Evolutionary conservation across 768 basidiomycete species (phyloP), one percentile per base, ranked within the genome.

Genomic region (Leucocoprinus birnbaumii): DNA sequence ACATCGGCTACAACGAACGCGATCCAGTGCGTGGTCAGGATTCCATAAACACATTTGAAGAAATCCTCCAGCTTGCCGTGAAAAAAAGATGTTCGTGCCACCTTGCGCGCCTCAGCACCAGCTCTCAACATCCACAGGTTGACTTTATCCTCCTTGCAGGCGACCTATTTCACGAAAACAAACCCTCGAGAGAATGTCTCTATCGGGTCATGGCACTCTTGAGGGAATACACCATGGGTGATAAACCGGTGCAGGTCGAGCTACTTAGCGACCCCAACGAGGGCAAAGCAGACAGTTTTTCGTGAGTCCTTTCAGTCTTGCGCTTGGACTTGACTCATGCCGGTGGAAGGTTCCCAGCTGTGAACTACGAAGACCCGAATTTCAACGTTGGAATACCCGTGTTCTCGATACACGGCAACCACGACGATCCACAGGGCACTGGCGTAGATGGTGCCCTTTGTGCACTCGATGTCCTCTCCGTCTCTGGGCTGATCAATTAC

Each of bases 381-480:
- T 77, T 98, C 54, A 99, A 99, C 66, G 80, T 99, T 48, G 85
- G 84, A 3, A 92, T 97, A n/a, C 97, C 97, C 2, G 90, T 98
- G 25, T 99, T 99, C 71, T 98, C 96, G 0, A 98, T 99, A 49
- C 97, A 99, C 64, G 97, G 97, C 41, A 99, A 99, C 65, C 97
- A 99, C 69, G 97, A 99, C 65, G 97, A 99, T 63, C 97, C 97
- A 31, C 97, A 98, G 72, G 97, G 97, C 18, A 87, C 94, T 19
- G 94, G 95, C 2, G 79, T 89, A 8, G 94, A 94, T 75, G 97
- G 97, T 9, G 97, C 97, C 0, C 79, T 99, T 1, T 95, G 93
- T 63, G 94, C 96, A 1, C 83, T 99, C 11, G 97, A 99, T 66
- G 80, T 98, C 38, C 84, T 99, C 18, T 96, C 95, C 2, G 95